Base-by-base conservation (phyloP, 2,329 filamentous ascomycete species). In the Aspergillus persii region DNA sequence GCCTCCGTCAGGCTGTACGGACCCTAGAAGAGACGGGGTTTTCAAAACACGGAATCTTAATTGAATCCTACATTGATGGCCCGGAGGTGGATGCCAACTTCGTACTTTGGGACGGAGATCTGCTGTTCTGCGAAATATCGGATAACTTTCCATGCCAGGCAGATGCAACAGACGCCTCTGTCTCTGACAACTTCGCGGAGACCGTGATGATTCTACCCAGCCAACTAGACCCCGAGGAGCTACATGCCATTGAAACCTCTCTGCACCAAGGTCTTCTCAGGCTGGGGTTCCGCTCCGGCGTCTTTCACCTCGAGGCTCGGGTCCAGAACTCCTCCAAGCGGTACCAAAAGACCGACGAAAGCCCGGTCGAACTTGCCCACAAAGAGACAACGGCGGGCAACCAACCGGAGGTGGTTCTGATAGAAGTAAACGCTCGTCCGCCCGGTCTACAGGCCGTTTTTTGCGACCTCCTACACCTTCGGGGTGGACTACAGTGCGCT, bases 371-470 rank as follows among this genome's bases (percentile, higher is more conserved):
- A 54, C 29, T 47, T 54, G 39, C 33, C 44, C 31, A 23, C 41
- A 30, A 18, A 27, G 12, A 11, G 39, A 29, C 51, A 12, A 31
- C 18, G 18, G 23, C 39, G 26, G 30, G 39, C 18, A 29, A 47
- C 36, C 52, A 12, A 18, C 39, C 27, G 8, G 30, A 31, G 30
- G 44, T 46, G 36, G 44, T 30, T 29, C 29, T 54, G 26, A 23
- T 30, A 26, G 52, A 54, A 27, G 31, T 54, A 39, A 54, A 54
- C 26, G 52, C 52, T 54, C 52, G 52, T 23, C 52, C 52, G 52
- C 23, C 23, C 18, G 52, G 52, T 31, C 46, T 30, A 18, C 31
- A 30, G 27, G 39, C 31, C 12, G 29, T 12, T 46, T 30, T 30
- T 23, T 31, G 52, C 52, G 18, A 47, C 36, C 12, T 27, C 29